Percentiles rank a stretch among this genome's conserved stretches.
These are phyloP conservation scores for Ophiostoma tasmaniense DNA, from an alignment of 2,329 filamentous ascomycete species.

Conservation along the genomic window DNA sequence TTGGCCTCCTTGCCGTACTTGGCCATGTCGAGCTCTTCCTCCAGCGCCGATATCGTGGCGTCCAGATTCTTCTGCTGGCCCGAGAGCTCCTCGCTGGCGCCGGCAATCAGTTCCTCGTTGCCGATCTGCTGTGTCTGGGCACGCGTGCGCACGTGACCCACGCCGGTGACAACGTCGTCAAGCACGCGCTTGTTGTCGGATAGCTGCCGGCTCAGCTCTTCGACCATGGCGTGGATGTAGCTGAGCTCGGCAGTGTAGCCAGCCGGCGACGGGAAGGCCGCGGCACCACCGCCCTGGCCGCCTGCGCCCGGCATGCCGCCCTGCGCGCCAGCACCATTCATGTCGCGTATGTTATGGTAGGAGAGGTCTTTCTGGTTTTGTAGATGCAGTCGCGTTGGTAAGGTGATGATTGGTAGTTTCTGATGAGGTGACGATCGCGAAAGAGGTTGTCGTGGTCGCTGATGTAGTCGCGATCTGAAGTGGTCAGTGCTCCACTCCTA, in stretches of 20 bases:
- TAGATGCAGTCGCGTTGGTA: background rate
- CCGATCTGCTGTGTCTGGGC: constrained; percentile 43
- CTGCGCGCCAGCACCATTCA: constrained; percentile 17
- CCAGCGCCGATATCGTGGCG: constrained; percentile 50
- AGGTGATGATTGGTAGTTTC: background rate
- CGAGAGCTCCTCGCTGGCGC: constrained; percentile 45
- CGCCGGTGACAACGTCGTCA: constrained; percentile 55
- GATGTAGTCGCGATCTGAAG: background rate
- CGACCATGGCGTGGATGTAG: constrained; percentile 60
- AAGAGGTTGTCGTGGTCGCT: background rate
- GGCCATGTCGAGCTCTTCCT: constrained; percentile 54
- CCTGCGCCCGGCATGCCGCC: constrained; percentile 9
- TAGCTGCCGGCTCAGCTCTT: constrained; percentile 55
- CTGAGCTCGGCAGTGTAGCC: constrained; percentile 61
- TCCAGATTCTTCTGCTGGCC: constrained; percentile 46
- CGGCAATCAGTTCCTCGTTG: constrained; percentile 51
- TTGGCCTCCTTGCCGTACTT: constrained; percentile 54
- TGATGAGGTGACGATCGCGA: background rate
- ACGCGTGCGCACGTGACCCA: constrained; percentile 51
- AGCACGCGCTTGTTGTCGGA: constrained; percentile 52
- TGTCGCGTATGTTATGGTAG: background rate
- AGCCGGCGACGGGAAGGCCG: constrained; percentile 52
- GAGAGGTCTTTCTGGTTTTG: background rate
- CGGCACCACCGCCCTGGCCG: constrained; percentile 30
- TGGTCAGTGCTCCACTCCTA: constrained; percentile 11